phyloP scores from a whole-genome alignment of 352 stramenopile species.

The Pythium plurisporium region DNA sequence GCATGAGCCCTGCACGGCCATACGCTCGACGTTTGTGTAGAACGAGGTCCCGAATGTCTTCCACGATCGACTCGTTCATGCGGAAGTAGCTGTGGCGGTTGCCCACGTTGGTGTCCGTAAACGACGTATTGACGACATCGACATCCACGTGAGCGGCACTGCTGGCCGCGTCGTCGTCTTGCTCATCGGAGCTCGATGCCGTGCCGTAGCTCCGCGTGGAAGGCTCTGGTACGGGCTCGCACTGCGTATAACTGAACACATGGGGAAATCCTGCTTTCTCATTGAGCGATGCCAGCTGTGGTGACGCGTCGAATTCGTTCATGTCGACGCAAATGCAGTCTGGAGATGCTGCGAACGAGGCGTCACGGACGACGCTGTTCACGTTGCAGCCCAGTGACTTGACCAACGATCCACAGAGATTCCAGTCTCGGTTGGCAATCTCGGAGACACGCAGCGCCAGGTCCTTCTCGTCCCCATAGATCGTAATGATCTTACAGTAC shows the following conservation, averaged over 20 bases:
- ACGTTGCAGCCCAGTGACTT: constrained; percentile 6
- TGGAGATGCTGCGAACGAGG: not conserved
- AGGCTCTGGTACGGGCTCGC: constrained; percentile 2
- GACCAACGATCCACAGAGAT: not conserved
- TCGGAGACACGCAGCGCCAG: constrained; percentile 9
- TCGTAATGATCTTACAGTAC: constrained; percentile 42
- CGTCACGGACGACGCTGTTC: not conserved
- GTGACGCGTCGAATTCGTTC: too few relatives aligned
- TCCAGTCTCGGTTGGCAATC: constrained; percentile 6
- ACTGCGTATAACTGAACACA: not conserved
- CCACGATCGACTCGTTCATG: constrained; percentile 74
- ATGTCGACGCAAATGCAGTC: not conserved
- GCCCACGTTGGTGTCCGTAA: constrained; percentile 82
- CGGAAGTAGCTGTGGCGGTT: constrained; percentile 87
- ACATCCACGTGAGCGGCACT: constrained; percentile 57
- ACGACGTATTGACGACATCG: constrained; percentile 87
- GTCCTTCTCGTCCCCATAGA: constrained; percentile 41
- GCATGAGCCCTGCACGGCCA: constrained; percentile 46
- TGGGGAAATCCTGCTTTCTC: not conserved
- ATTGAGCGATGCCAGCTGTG: not conserved
- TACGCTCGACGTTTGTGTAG: constrained; percentile 52
- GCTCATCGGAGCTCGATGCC: too few relatives aligned
- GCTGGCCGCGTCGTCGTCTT: not conserved
- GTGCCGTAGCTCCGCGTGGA: not conserved
- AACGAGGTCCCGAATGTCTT: constrained; percentile 64